Conservation (phyloP, 805 yeast genomes). For the Candida cerambycidarum region DNA sequence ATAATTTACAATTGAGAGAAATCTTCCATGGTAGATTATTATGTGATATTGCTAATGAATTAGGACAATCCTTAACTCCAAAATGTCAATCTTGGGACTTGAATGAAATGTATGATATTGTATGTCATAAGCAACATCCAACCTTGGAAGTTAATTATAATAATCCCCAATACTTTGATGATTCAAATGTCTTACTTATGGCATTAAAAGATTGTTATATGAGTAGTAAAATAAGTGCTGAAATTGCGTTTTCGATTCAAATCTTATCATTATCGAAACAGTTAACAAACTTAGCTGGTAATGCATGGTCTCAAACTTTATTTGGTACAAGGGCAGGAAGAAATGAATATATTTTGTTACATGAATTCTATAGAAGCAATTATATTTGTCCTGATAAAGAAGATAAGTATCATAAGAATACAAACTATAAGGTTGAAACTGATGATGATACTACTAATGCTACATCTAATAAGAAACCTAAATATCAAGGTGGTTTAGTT, state of each 20-base stretch:
- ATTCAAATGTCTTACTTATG: slow-evolving; percentile 63
- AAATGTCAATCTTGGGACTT: slow-evolving; percentile 95
- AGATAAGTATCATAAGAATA: slow-evolving; percentile 38
- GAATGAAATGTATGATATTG: slow-evolving; percentile 83
- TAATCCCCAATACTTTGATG: slow-evolving; percentile 63
- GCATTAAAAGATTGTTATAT: slow-evolving; percentile 67
- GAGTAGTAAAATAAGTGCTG: slow-evolving; percentile 70
- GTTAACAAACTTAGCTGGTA: slow-evolving; percentile 91
- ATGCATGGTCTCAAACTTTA: slow-evolving; percentile 93
- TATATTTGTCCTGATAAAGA: slow-evolving; percentile 89
- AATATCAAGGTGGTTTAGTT: slow-evolving; percentile 90
- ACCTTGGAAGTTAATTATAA: slow-evolving; percentile 74
- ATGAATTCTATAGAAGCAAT: slow-evolving; percentile 79
- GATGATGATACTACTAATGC: slow-evolving; percentile 48
- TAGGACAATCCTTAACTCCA: slow-evolving; percentile 88
- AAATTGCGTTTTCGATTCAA: slow-evolving; percentile 79
- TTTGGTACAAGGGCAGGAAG: slow-evolving; percentile 96
- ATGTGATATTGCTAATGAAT: slow-evolving; percentile 91
- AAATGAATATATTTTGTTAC: slow-evolving; percentile 88
- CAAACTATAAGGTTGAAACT: slow-evolving; percentile 31
- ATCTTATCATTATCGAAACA: slow-evolving; percentile 87
- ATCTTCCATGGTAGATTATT: slow-evolving; percentile 81
- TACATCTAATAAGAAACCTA: slow-evolving; percentile 62
- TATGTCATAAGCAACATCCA: slow-evolving; percentile 61
- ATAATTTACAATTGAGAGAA: slow-evolving; percentile 61